phyloP scores from a whole-genome alignment of 345 rosid species.

The Anacardium occidentale region DNA sequence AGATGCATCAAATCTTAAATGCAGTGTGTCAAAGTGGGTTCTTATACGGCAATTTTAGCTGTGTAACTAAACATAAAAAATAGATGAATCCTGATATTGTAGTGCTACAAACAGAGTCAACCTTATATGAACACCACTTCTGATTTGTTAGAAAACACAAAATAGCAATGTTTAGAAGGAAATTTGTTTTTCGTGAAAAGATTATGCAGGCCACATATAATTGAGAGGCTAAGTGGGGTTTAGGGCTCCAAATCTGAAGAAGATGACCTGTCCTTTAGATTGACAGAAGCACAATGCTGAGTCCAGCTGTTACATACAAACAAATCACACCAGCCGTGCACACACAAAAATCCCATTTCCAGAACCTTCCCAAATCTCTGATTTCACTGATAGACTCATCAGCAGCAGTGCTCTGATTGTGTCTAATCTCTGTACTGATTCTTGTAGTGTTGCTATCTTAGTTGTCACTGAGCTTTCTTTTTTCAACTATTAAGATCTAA shows the following conservation, averaged over 20 bases:
- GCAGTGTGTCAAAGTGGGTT: no score
- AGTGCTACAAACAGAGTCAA: no score
- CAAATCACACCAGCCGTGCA: slow-evolving; percentile 8
- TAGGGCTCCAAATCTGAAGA: not conserved
- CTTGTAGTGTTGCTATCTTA: not conserved
- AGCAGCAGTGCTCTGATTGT: not conserved
- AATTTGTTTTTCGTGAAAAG: not conserved
- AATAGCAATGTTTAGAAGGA: no score
- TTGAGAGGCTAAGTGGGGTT: not conserved
- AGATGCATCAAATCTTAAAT: no score
- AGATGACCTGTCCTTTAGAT: slow-evolving; percentile 2
- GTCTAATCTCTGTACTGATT: not conserved
- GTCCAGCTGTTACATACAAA: slow-evolving; percentile 11
- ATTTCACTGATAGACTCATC: not conserved
- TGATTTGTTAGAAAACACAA: no score
- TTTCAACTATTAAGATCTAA: not conserved
- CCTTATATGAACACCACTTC: no score
- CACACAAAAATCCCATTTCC: not conserved
- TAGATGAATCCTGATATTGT: no score
- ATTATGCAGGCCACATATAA: not conserved
- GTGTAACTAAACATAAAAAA: no score
- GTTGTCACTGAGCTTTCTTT: not conserved
- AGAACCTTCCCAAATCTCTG: not conserved
- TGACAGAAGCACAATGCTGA: not conserved
- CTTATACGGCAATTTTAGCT: no score